phyloP scores from a whole-genome alignment of 139 green algal species.

The Gonium pectorale region DNA sequence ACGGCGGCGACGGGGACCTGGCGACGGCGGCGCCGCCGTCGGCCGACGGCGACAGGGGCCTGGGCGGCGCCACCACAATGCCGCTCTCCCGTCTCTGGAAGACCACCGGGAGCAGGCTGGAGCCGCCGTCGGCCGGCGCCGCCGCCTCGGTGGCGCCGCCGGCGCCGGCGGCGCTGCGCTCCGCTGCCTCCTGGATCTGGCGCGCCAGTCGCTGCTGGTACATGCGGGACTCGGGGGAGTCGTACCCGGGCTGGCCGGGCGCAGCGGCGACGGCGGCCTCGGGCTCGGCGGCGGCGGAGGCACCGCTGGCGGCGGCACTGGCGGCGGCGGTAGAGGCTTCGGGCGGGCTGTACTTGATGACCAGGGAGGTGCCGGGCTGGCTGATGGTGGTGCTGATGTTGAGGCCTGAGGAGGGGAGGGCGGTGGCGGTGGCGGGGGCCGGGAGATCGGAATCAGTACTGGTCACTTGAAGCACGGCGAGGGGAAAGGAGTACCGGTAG shows the following conservation, averaged over 20 bases:
- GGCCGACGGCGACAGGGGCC: background rate
- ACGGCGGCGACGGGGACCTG: background rate
- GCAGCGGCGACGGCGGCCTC: background rate
- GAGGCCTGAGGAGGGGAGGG: background rate
- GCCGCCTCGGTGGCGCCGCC: background rate
- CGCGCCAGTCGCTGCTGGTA: background rate
- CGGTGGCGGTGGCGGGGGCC: no score
- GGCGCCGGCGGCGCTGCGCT: background rate
- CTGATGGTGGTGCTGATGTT: constrained; percentile 18
- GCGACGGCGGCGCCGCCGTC: background rate
- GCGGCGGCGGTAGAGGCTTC: background rate
- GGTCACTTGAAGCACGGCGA: no score
- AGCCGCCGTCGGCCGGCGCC: background rate
- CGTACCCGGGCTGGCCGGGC: background rate
- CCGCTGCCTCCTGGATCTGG: background rate
- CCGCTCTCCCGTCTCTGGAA: background rate
- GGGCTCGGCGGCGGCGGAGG: background rate
- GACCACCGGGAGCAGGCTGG: background rate
- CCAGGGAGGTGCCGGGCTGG: constrained; percentile 15
- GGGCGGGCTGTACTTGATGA: background rate
- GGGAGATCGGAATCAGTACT: no score
- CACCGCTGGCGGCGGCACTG: background rate
- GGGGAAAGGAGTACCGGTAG: no score
- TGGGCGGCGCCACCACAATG: background rate
- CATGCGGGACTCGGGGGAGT: background rate